Evolutionary conservation across 1,139 yeast species (phyloP).

Genomic region (Candida sp.): DNA sequence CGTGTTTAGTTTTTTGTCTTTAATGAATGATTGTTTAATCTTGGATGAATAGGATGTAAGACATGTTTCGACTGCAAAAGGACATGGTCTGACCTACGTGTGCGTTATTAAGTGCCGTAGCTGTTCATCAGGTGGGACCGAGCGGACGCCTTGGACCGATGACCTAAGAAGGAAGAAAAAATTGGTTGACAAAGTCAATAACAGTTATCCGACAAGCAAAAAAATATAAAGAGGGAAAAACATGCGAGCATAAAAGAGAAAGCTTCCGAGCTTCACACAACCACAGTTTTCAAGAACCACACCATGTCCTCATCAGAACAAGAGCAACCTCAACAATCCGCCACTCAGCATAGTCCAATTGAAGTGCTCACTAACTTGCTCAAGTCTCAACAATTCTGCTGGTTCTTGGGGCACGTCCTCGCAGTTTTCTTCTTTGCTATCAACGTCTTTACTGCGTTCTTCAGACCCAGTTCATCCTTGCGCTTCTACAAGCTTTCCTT

Average conservation of each 20-base stretch:
- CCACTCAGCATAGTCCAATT: neutral
- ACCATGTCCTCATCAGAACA: conserved; percentile 5
- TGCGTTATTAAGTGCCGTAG: too few relatives aligned
- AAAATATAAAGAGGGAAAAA: neutral
- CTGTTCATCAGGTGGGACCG: too few relatives aligned
- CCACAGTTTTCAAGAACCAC: neutral
- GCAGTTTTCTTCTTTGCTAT: conserved; percentile 38
- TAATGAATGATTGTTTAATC: neutral
- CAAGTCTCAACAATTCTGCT: conserved; percentile 52
- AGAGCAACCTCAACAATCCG: conserved; percentile 1
- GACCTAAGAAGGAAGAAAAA: neutral
- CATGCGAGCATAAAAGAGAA: neutral
- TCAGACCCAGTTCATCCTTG: conserved; percentile 27
- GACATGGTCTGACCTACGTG: too few relatives aligned
- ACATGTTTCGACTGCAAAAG: neutral
- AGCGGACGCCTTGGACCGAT: neutral
- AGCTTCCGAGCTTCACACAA: neutral
- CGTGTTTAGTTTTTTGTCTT: neutral
- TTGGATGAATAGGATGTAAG: neutral
- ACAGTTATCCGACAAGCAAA: neutral
- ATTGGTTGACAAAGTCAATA: too few relatives aligned
- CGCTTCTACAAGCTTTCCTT: conserved; percentile 42
- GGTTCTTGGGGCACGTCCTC: conserved; percentile 54
- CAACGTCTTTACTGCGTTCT: conserved; percentile 35
- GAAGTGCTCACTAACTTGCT: conserved; percentile 20